Evolutionary conservation across 768 basidiomycete species (phyloP).

Genomic region (Rhizopogon vinicolor): DNA sequence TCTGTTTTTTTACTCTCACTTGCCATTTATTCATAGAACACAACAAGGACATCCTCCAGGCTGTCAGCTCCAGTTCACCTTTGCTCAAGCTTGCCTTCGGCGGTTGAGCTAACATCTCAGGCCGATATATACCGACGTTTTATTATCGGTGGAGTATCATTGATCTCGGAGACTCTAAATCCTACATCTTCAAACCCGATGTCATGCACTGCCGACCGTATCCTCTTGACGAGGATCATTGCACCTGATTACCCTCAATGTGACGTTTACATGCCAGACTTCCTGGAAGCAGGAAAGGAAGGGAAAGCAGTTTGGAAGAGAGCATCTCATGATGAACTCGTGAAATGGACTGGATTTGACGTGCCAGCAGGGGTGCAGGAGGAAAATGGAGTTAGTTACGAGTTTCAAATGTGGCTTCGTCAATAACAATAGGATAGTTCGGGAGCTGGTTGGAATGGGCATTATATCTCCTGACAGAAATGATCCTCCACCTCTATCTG

Average conservation of each 20-base stretch:
- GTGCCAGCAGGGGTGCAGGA: slow-evolving; percentile 72
- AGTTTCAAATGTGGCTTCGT: slow-evolving; percentile 94
- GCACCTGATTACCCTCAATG: slow-evolving; percentile 75
- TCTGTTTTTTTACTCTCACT: neutral
- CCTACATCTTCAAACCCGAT: slow-evolving; percentile 23
- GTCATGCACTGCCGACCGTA: slow-evolving; percentile 58
- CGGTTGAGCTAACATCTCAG: slow-evolving; percentile 11
- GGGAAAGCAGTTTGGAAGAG: slow-evolving; percentile 44
- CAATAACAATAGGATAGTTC: slow-evolving; percentile 8
- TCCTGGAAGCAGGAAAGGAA: slow-evolving; percentile 32
- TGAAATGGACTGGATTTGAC: slow-evolving; percentile 70
- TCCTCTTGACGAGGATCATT: slow-evolving; percentile 83
- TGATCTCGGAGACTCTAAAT: slow-evolving; percentile 68
- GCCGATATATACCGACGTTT: slow-evolving; percentile 56
- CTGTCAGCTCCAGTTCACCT: slow-evolving; percentile 26
- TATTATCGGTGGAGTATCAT: slow-evolving; percentile 87
- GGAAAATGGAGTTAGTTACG: slow-evolving; percentile 82
- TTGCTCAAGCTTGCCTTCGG: slow-evolving; percentile 14
- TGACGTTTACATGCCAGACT: slow-evolving; percentile 84
- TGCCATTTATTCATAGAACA: slow-evolving; percentile 4
- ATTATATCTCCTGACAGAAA: neutral
- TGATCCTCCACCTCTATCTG: neutral
- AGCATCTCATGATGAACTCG: slow-evolving; percentile 58
- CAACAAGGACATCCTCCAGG: slow-evolving; percentile 8
- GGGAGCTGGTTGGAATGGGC: neutral